Conservation (phyloP, 83 land plant genomes). For the Picea abies region DNA sequence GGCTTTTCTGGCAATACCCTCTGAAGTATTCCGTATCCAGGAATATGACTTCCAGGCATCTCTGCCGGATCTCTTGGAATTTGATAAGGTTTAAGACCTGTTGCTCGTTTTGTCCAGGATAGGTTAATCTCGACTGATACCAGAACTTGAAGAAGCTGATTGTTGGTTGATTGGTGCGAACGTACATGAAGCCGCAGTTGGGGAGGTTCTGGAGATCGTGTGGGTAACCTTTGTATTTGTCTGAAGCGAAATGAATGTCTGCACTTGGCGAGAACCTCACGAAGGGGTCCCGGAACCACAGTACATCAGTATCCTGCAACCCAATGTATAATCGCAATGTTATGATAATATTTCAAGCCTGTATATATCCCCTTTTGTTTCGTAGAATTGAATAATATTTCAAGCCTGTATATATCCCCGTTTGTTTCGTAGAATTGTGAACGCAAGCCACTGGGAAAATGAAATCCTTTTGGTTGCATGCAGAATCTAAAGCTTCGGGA, state of each 20-base stretch:
- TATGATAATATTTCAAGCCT: no score
- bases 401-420: no score
- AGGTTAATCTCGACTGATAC: neutral
- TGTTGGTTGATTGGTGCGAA: neutral
- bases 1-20: constrained; percentile 61
- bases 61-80: neutral
- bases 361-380: no score
- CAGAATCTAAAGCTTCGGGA: no score
- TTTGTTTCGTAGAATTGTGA: no score
- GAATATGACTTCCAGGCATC: constrained; percentile 35
- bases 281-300: constrained; percentile 7
- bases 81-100: neutral
- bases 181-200: constrained; percentile 1
- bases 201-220: neutral
- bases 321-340: no score
- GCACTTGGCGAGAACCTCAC: no score
- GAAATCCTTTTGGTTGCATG: no score
- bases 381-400: no score
- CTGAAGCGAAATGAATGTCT: neutral
- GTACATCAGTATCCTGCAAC: neutral
- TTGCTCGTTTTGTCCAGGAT: neutral
- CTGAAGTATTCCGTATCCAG: constrained; percentile 58
- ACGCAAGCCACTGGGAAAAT: no score
- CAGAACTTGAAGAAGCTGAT: neutral
- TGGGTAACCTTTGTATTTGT: neutral